Base-by-base conservation (phyloP, 305 asterid species). In the Solanum aculeatissimum region DNA sequence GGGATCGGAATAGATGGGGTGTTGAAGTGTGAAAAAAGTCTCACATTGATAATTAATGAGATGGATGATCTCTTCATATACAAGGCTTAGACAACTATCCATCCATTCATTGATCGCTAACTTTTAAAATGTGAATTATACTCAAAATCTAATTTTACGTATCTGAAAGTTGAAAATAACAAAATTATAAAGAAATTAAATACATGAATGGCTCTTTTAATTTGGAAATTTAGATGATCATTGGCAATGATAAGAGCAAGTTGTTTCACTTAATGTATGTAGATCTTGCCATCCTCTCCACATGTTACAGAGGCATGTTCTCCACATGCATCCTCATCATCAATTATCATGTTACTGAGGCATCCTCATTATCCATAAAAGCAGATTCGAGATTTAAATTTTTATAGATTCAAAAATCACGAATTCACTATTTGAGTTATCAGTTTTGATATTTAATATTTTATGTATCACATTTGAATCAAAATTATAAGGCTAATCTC, bases 211-310 rank as follows among this genome's bases (percentile, higher is more conserved):
- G 1, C 15, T 57, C 18, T 3, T 65, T 65, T 32, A 15, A 16
- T 69, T 69, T 69, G 18, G 78, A 69, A 38, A 19, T 19, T 66
- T 38, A 18, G 53, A 69, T 38, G 29, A 40, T 38, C 49, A 69
- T 69, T 69, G 53, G 78, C 78, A 40, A 69, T 69, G 78, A 69
- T 51, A 69, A 66, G 29, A 69, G 78, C 78, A 69, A 69, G 53
- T 69, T 69, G 78, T 29, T 69, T 69, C 53, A 38, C 10, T 69
- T 69, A 69, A 69, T 69, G 78, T 40, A 69, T 69, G 78, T 40
- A 40, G 29, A 69, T 40, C 53, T 69, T 69, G 53, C 78, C 78
- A 69, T 69, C 32, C 78, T 23, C 53, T 69, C 9, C 6, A 2
- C 78, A 69, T 69, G 78, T 19, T 38, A 18, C 53, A 69, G 53